Evolutionary conservation across 768 basidiomycete species (phyloP).

Genomic region (Tricholoma matsutake): DNA sequence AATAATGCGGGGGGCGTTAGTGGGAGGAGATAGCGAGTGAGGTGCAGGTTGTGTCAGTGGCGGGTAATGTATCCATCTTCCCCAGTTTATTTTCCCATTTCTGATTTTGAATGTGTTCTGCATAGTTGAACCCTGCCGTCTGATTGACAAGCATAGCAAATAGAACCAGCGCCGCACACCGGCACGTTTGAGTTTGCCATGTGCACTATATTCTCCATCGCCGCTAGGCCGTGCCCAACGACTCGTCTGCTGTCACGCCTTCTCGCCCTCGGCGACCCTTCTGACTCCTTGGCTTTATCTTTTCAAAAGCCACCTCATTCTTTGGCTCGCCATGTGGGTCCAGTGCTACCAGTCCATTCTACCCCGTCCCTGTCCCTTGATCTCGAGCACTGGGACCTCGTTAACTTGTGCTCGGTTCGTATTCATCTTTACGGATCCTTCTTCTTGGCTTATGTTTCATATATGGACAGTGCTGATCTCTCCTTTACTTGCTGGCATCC

Average conservation of each 20-base stretch:
- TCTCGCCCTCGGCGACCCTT: not conserved
- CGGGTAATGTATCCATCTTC: not conserved
- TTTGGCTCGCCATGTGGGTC: not conserved
- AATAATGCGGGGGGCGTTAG: slow-evolving; percentile 12
- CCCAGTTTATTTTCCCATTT: not conserved
- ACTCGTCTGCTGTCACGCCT: not conserved
- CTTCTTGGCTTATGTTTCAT: not conserved
- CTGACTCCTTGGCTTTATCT: not conserved
- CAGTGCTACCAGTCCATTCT: not conserved
- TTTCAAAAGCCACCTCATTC: not conserved
- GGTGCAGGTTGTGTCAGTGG: not conserved
- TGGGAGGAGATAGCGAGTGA: slow-evolving; percentile 15
- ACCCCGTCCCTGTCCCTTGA: not conserved
- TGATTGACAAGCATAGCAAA: not conserved
- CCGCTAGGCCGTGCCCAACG: not conserved
- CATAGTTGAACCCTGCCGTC: not conserved
- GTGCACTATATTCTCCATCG: not conserved
- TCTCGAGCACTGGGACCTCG: not conserved
- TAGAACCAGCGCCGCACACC: not conserved
- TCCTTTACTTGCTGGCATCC: not conserved
- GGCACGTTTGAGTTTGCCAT: not conserved
- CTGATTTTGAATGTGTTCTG: not conserved
- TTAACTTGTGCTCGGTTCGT: not conserved
- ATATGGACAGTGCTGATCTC: not conserved
- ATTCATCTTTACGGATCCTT: not conserved